Evolutionary conservation across 352 stramenopile species (phyloP).

Genomic region (Pythium dissimile): DNA sequence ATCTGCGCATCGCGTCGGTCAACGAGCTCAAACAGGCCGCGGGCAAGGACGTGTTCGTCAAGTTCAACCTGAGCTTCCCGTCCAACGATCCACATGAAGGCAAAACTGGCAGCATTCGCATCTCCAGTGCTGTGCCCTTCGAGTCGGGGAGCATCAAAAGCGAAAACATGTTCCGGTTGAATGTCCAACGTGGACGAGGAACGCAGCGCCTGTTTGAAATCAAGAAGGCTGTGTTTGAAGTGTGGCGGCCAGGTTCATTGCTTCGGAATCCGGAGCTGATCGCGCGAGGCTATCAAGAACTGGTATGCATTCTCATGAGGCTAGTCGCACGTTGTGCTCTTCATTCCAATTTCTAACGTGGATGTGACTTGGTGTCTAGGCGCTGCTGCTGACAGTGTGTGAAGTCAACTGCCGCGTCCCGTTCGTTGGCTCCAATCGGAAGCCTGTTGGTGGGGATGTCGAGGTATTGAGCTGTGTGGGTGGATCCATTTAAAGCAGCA

Average conservation of each 20-base stretch:
- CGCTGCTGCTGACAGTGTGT: constrained; percentile 43
- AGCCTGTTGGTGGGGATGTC: constrained; percentile 56
- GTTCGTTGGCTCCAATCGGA: constrained; percentile 69
- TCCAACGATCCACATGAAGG: constrained; percentile 52
- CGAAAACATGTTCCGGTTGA: constrained; percentile 38
- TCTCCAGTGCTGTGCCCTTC: constrained; percentile 32
- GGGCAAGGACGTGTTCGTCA: constrained; percentile 60
- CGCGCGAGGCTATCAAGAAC: constrained; percentile 55
- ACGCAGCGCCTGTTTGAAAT: constrained; percentile 79
- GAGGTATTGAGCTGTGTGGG: constrained; percentile 34
- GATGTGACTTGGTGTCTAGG: constrained; percentile 21
- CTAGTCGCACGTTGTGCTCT: too few relatives aligned
- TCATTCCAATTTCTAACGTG: background rate
- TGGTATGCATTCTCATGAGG: constrained; percentile 33
- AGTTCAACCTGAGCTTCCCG: constrained; percentile 74
- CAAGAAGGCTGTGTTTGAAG: constrained; percentile 75
- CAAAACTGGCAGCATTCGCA: constrained; percentile 38
- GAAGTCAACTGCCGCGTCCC: constrained; percentile 49
- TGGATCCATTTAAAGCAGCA: too few relatives aligned
- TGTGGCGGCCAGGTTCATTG: constrained; percentile 59
- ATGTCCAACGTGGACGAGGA: constrained; percentile 53
- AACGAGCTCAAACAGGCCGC: constrained; percentile 36
- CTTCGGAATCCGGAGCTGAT: constrained; percentile 68
- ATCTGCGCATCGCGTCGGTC: constrained; percentile 45
- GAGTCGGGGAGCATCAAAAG: constrained; percentile 17